Percentiles rank a stretch among this genome's conserved stretches.
These are phyloP conservation scores for Hemileia vastatrix DNA, from an alignment of 1,284 basidiomycete species.

Conservation along the genomic window DNA sequence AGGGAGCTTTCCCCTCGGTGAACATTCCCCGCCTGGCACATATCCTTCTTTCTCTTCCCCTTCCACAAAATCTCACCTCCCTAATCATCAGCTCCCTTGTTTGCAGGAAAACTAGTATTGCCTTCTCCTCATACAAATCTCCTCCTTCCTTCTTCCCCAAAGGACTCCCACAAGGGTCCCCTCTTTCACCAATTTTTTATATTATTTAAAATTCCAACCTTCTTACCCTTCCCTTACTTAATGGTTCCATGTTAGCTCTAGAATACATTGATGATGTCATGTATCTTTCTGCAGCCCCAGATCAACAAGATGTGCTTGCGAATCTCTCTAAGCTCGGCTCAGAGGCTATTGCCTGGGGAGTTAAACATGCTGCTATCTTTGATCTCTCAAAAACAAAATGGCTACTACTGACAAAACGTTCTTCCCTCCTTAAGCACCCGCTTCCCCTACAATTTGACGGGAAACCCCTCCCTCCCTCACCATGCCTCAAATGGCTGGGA, in stretches of 20 bases:
- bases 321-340: too few relatives aligned
- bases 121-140: conserved; percentile 1
- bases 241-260: background rate
- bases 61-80: background rate
- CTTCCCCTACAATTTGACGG: too few relatives aligned
- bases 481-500: too few relatives aligned
- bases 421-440: too few relatives aligned
- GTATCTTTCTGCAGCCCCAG: too few relatives aligned
- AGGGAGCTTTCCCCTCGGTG: conserved; percentile 6
- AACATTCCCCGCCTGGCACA: background rate
- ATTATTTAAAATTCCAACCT: conserved; percentile 9
- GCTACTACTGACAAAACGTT: too few relatives aligned
- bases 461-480: too few relatives aligned
- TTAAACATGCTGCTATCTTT: too few relatives aligned
- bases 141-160: background rate
- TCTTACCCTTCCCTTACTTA: background rate
- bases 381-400: too few relatives aligned
- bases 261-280: conserved; percentile 7
- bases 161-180: conserved; percentile 11
- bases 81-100: background rate
- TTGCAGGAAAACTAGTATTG: background rate
- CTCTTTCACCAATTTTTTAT: conserved; percentile 7
- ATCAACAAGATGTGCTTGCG: too few relatives aligned
- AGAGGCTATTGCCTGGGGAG: too few relatives aligned
- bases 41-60: background rate